Evolutionary conservation across 805 yeast genomes (phyloP), one percentile per base, ranked within the genome.

Genomic region (Cyberlindnera subsufficiens): DNA sequence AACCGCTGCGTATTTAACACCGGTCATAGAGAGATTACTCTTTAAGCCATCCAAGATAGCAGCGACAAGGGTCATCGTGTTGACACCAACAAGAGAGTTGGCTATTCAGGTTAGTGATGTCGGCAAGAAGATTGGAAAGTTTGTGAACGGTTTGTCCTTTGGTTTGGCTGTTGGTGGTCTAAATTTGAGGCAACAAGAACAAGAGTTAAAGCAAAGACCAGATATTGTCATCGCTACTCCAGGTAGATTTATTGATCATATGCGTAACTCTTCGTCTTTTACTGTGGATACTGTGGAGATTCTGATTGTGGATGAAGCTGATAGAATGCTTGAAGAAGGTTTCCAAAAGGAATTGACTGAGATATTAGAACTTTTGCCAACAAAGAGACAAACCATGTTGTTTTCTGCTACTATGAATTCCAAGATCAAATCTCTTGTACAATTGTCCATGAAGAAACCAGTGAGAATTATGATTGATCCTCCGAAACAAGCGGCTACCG

Each of bases 401-500:
- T 93, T 90, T 57, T 93, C 99, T 30, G 99, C 99, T 37, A 93
- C 99, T 8, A 93, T 93, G 98, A 93, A 89, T 64, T 87, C 95
- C 25, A 84, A 81, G 56, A 89, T 93, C 53, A 88, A 89, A 56
- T 87, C 83, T 50, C 72, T 93, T 59, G 82, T 93, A 46, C 89
- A 89, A 54, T 76, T 95, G 46, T 86, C 96, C 1, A 75, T 93
- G 59, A 85, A 82, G 54, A 84, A 76, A 58, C 99, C 99, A 0
- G 96, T 91, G 13, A 75, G 96, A 60, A 78, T 93, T 49, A 88
- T 93, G 97, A 86, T 93, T 43, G 87, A 91, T 62, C 96, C 98
- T 14, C 97, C 98, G 35, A 91, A 89, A 60, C 83, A 93, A 46
- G 91, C 97, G 0, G 96, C 97, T 1, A 65, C 77, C n/a, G 93